Conservation (phyloP, 331 rosid genomes). For the Cydonia oblonga region DNA sequence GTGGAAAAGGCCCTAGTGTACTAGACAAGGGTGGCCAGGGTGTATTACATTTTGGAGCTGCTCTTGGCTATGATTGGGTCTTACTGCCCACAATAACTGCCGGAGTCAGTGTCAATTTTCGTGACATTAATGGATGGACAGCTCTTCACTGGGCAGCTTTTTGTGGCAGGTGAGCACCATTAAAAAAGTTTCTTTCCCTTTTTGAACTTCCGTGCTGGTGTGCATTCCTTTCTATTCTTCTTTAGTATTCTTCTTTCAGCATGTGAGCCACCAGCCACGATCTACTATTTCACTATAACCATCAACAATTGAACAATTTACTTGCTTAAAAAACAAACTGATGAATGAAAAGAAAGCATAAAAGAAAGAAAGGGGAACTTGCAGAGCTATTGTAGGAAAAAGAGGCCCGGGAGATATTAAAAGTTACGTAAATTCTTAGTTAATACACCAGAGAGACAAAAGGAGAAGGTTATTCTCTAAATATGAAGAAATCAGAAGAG, state of each 20-base stretch:
- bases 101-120: constrained; percentile 73
- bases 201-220: not conserved
- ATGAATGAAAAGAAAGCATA: too few species aligned
- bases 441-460: too few species aligned
- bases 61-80: constrained; percentile 91
- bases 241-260: too few species aligned
- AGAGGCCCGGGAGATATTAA: too few species aligned
- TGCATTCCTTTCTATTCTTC: not conserved
- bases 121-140: constrained; percentile 85
- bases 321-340: not conserved
- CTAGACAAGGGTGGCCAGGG: constrained; percentile 76
- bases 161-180: constrained; percentile 60
- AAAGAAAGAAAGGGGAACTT: too few species aligned
- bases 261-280: not conserved
- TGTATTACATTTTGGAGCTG: constrained; percentile 77
- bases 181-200: not conserved
- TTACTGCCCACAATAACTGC: constrained; percentile 56
- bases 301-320: too few species aligned
- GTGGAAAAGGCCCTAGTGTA: constrained; percentile 80
- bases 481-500: too few species aligned
- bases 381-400: too few species aligned
- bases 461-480: too few species aligned
- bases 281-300: not conserved
- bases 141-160: constrained; percentile 97
- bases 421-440: too few species aligned